Conservation (phyloP, 2,329 filamentous ascomycete genomes). For the Cladosporium sp. region DNA sequence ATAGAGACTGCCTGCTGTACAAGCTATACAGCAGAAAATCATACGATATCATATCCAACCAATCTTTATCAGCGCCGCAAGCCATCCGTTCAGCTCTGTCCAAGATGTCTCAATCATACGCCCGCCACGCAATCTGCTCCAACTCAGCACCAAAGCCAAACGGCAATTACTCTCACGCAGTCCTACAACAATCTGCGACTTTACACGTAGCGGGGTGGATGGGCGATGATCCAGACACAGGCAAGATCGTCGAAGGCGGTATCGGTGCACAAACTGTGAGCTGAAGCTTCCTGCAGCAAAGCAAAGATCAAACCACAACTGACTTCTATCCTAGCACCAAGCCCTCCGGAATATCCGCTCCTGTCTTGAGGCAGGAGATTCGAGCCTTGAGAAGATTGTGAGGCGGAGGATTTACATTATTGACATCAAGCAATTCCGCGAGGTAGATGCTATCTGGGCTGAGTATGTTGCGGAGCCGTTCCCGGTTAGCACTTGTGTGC, state of each 20-base stretch:
- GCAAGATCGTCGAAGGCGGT: constrained; percentile 19
- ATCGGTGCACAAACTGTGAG: constrained; percentile 19
- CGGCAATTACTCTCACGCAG: constrained; percentile 20
- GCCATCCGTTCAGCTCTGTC: too few species aligned
- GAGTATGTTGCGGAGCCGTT: constrained; percentile 14
- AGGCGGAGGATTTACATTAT: constrained; percentile 19
- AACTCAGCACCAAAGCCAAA: constrained; percentile 17
- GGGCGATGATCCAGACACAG: constrained; percentile 21
- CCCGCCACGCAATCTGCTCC: constrained; percentile 13
- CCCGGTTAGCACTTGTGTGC: constrained; percentile 20
- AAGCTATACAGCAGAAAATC: too few species aligned
- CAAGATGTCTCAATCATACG: background rate
- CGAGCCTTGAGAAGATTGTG: constrained; percentile 16
- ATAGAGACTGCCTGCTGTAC: too few species aligned
- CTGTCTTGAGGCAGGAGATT: constrained; percentile 17
- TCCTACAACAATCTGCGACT: constrained; percentile 13
- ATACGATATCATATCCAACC: too few species aligned
- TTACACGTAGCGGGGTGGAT: constrained; percentile 22
- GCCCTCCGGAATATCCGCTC: constrained; percentile 18
- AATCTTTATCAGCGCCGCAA: too few species aligned
- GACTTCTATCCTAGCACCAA: constrained; percentile 11
- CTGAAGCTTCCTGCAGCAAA: too few species aligned
- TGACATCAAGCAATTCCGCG: constrained; percentile 18
- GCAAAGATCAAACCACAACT: background rate
- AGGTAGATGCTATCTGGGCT: constrained; percentile 16